Percentiles rank a stretch among this genome's conserved stretches.
Evolutionary conservation across 352 stramenopile genomes (phyloP).

Genomic region (Phytophthora megakarya): DNA sequence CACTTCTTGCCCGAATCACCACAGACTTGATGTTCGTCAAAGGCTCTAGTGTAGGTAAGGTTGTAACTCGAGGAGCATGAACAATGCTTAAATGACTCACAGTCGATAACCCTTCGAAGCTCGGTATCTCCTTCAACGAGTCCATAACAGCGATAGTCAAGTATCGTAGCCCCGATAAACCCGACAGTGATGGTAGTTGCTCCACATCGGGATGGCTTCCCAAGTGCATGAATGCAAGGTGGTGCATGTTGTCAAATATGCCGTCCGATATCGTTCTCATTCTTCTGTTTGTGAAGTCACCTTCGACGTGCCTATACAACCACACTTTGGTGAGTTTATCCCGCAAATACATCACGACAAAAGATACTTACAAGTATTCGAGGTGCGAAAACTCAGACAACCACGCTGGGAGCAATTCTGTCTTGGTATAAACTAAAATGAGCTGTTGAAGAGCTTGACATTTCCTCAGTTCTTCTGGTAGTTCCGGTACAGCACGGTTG

Average conservation of each 20-base stretch:
- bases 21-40: slow-evolving; percentile 26
- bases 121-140: slow-evolving; percentile 26
- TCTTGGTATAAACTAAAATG: slow-evolving; percentile 51
- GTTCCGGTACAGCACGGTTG: slow-evolving; percentile 43
- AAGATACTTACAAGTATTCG: slow-evolving; percentile 44
- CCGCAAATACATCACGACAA: too few species aligned
- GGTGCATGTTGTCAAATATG: slow-evolving; percentile 41
- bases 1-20: slow-evolving; percentile 23
- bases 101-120: slow-evolving; percentile 26
- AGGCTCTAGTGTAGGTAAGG: slow-evolving; percentile 25
- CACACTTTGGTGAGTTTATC: not conserved
- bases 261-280: slow-evolving; percentile 20
- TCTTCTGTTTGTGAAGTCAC: slow-evolving; percentile 35
- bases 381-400: slow-evolving; percentile 37
- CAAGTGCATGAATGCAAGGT: slow-evolving; percentile 44
- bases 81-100: slow-evolving; percentile 29
- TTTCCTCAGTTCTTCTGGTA: slow-evolving; percentile 37
- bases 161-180: slow-evolving; percentile 38
- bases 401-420: slow-evolving; percentile 18
- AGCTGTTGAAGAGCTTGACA: slow-evolving; percentile 45
- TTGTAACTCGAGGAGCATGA: slow-evolving; percentile 13
- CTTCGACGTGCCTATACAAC: slow-evolving; percentile 34
- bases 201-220: slow-evolving; percentile 32
- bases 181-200: slow-evolving; percentile 37
- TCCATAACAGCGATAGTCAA: slow-evolving; percentile 32